Evolutionary conservation across 192 early-diverging fungal species (phyloP), one percentile per base, ranked within the genome.

Genomic region (Coemansia sp.): DNA sequence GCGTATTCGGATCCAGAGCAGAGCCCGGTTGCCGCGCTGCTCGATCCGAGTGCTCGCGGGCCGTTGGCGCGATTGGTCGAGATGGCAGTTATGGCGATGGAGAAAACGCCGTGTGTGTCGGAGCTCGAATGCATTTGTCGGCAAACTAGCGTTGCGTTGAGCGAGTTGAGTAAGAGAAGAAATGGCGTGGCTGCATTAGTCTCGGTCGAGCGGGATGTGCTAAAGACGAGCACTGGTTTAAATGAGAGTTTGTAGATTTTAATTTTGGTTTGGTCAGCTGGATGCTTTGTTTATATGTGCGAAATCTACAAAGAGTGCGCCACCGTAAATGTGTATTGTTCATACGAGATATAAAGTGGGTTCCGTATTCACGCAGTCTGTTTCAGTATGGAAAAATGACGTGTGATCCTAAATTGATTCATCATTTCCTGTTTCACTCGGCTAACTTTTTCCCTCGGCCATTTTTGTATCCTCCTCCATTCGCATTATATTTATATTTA

Each of bases 41-140:
- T 89, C 10, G 84, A 87, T 52, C 67, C 78, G 5, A 60, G 65
- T 22, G 77, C 72, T 4, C 82, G 90, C 17, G 75, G 85, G 59
- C 68, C 79, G 9, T 69, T 94, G 38, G 90, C 89, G 5, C 78
- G 75, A 37, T 74, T 84, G 15, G 76, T 93, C 8, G 91, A 93
- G 60, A 82, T 77, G 55, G 89, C 88, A 3, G 90, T 93, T 59
- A 72, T 82, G 58, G 85, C 81, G 0, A 78, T 84, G 0, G 85
- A 87, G 56, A 80, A 82, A 23, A 60, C 82, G 22, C 88, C 88
- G 21, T 75, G 71, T 9, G 79, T 73, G 42, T 83, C 88, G 46
- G 73, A 85, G 40, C 68, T 89, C 52, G 88, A 91, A 68, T 58
- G 71, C 58, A 66, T 75, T 31, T 71, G 46, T 42, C 66, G 69